Percentiles rank a stretch among this genome's conserved stretches.
Conservation (phyloP, 176 grass and related monocot species). For the Echinochloa phyllopogon region DNA sequence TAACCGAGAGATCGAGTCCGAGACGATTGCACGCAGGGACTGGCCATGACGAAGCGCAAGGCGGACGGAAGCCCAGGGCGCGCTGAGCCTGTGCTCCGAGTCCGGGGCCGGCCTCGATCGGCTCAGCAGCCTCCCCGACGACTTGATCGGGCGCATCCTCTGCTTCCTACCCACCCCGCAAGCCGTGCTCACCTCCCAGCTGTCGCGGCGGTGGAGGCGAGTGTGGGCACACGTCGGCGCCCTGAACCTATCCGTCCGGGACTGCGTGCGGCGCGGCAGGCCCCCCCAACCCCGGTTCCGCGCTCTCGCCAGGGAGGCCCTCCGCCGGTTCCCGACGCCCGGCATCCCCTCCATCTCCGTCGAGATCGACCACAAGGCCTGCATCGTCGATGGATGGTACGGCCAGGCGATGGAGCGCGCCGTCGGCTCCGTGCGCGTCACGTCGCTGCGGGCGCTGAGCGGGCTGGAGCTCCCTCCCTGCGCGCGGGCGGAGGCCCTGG, state of each 20-base stretch:
- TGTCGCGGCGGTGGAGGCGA: constrained; percentile 11
- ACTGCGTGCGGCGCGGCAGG: background rate
- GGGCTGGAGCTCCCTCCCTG: background rate
- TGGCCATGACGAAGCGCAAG: background rate
- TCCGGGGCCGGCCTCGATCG: background rate
- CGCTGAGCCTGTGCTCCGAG: too few relatives aligned
- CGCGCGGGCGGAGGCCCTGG: background rate
- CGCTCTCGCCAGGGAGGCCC: background rate
- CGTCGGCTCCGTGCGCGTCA: background rate
- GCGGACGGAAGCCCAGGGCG: background rate
- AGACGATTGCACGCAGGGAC: too few relatives aligned
- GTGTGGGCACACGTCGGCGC: background rate
- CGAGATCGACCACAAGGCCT: background rate
- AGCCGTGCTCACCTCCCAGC: background rate
- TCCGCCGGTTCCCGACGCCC: background rate
- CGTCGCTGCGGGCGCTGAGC: background rate
- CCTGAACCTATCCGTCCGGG: constrained; percentile 1
- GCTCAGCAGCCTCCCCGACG: background rate
- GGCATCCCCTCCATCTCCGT: constrained; percentile 8
- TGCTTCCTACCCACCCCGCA: background rate
- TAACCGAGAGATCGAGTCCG: too few relatives aligned
- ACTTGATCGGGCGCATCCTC: background rate
- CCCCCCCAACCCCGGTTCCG: background rate
- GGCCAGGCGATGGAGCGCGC: background rate
- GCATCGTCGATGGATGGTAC: background rate